Evolutionary conservation across 1,284 basidiomycete genomes (phyloP).

Genomic region (Rhodotorula sp.): DNA sequence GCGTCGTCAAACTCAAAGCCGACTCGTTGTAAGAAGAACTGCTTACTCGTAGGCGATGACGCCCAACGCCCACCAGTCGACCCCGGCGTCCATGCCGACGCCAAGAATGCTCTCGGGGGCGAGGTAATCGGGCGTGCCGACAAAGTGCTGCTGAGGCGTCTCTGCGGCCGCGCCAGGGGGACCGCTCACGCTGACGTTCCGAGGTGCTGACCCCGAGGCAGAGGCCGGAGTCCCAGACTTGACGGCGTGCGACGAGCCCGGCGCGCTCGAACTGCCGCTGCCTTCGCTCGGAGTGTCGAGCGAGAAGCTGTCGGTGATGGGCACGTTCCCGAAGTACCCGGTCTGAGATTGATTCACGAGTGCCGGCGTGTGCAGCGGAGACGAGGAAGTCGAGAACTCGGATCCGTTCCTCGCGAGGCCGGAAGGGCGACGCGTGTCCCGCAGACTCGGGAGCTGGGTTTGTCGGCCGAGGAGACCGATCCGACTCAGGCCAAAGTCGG

Average conservation of each 20-base stretch:
- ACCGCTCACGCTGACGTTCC: constrained; percentile 2
- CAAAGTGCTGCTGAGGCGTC: constrained; percentile 42
- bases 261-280: constrained; percentile 62
- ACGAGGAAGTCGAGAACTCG: constrained; percentile 30
- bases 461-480: constrained; percentile 97
- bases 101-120: constrained; percentile 66
- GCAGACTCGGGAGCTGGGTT: constrained; percentile 64
- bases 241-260: constrained; percentile 1
- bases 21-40: not conserved
- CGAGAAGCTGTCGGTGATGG: constrained; percentile 39
- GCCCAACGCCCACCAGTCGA: constrained; percentile 99
- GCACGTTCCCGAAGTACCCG: constrained; percentile 42
- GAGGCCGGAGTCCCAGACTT: constrained; percentile 3
- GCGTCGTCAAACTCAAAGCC: not conserved
- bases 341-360: constrained; percentile 25
- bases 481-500: constrained; percentile 94
- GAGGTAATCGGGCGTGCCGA: constrained; percentile 53
- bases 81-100: constrained; percentile 90
- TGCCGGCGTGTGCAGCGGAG: constrained; percentile 33
- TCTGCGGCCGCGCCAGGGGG: constrained; percentile 24
- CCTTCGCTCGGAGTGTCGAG: constrained; percentile 61
- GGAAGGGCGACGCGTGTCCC: constrained; percentile 56
- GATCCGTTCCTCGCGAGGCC: constrained; percentile 21
- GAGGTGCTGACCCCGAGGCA: not conserved
- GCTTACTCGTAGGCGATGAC: constrained; percentile 87